phyloP scores from a whole-genome alignment of 1,139 yeast genomes.

The Saccharomycopsis hybrid region DNA sequence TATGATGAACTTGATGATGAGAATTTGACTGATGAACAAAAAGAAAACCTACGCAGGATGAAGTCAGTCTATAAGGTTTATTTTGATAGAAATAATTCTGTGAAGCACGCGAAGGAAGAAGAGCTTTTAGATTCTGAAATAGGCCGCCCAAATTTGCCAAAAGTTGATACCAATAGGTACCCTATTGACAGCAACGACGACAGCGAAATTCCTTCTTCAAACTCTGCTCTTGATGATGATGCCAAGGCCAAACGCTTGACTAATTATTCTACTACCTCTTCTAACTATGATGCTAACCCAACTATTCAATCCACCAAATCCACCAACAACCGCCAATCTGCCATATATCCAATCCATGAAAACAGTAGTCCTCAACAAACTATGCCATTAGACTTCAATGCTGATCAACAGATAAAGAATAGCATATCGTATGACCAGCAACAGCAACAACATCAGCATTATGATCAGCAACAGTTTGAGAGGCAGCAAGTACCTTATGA shows the following conservation, averaged over 20 bases:
- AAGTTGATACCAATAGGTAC: too few relatives aligned
- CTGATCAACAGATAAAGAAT: too few relatives aligned
- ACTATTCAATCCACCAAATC: neutral
- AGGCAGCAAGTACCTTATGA: neutral
- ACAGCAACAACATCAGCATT: neutral
- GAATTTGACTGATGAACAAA: constrained; percentile 43
- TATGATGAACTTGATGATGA: constrained; percentile 27
- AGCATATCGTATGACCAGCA: constrained; percentile 4
- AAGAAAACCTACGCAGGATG: constrained; percentile 66
- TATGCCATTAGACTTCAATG: too few relatives aligned
- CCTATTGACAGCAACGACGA: neutral
- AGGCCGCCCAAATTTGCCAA: too few relatives aligned
- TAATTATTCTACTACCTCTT: constrained; percentile 2
- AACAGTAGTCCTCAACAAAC: neutral
- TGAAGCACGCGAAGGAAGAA: constrained; percentile 22
- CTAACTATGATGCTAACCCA: neutral
- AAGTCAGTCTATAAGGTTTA: constrained; percentile 72
- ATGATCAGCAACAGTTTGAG: neutral
- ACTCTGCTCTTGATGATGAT: neutral
- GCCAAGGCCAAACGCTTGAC: neutral
- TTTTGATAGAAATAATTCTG: constrained; percentile 54
- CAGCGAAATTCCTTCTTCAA: too few relatives aligned
- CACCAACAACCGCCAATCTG: neutral
- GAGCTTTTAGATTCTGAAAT: neutral
- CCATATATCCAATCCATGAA: too few relatives aligned